Percentiles rank a stretch among this genome's conserved stretches.
Evolutionary conservation across 768 basidiomycete genomes (phyloP).

Genomic region (Lactarius pseudohatsudake): DNA sequence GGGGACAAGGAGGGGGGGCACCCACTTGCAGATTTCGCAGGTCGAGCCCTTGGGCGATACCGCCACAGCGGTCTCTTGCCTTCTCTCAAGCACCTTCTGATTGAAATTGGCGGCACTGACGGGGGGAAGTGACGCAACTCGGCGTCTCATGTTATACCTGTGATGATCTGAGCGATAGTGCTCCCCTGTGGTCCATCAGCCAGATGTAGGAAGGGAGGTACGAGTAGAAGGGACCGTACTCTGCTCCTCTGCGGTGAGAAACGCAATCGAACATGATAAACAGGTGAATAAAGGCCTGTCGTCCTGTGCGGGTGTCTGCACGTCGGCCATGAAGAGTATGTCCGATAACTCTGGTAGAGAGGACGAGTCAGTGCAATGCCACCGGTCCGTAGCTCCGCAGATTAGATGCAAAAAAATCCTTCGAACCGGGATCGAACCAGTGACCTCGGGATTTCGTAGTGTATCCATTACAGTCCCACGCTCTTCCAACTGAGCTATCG

Average conservation of each 20-base stretch:
- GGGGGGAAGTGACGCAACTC: slow-evolving; percentile 86
- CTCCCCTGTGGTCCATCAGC: slow-evolving; percentile 47
- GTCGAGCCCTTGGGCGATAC: slow-evolving; percentile 56
- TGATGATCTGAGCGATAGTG: slow-evolving; percentile 96
- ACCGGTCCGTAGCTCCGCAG: not conserved
- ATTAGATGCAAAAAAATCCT: slow-evolving; percentile 19
- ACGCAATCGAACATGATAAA: slow-evolving; percentile 87
- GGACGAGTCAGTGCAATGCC: not conserved
- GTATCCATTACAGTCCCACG: slow-evolving; percentile 28
- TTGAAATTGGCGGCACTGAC: slow-evolving; percentile 77
- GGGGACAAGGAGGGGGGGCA: not conserved
- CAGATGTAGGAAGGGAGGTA: not conserved
- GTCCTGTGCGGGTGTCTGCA: slow-evolving; percentile 19
- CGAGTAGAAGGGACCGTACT: slow-evolving; percentile 46
- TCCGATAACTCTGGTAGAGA: not conserved
- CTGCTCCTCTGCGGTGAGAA: slow-evolving; percentile 79
- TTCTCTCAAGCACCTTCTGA: slow-evolving; percentile 81
- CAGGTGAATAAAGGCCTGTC: slow-evolving; percentile 68
- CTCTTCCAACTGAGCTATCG: slow-evolving; percentile 29
- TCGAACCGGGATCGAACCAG: slow-evolving; percentile 29
- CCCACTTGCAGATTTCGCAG: slow-evolving; percentile 74
- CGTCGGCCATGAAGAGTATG: slow-evolving; percentile 23
- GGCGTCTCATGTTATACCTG: slow-evolving; percentile 97
- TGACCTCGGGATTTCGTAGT: slow-evolving; percentile 24
- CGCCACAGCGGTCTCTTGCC: slow-evolving; percentile 70